phyloP scores from a whole-genome alignment of 306 rosid species.

The Vigna trinervia region DNA sequence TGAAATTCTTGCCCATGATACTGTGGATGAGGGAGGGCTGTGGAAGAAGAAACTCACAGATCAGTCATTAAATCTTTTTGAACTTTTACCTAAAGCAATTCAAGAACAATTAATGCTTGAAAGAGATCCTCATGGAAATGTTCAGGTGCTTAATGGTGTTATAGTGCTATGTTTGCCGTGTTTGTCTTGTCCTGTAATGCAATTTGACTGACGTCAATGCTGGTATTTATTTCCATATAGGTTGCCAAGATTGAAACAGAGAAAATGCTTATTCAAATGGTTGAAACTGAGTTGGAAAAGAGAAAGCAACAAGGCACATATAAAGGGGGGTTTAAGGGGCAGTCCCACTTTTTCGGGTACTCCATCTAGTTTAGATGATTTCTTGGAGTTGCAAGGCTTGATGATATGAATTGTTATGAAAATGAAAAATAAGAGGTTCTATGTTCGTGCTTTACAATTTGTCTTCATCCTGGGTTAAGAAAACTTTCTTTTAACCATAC shows the following conservation, averaged over 20 bases:
- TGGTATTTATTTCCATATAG: slow-evolving; percentile 50
- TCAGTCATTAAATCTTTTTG: slow-evolving; percentile 87
- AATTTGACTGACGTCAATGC: slow-evolving; percentile 28
- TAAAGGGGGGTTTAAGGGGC: slow-evolving; percentile 69
- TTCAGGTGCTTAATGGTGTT: slow-evolving; percentile 68
- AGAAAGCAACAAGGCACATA: slow-evolving; percentile 82
- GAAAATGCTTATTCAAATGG: slow-evolving; percentile 99
- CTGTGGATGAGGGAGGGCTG: slow-evolving; percentile 77
- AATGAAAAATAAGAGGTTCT: background rate
- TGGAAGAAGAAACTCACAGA: slow-evolving; percentile 92
- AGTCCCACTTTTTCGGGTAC: slow-evolving; percentile 99
- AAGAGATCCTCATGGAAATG: slow-evolving; percentile 99
- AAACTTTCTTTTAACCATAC: slow-evolving; percentile 4
- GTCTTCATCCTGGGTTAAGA: background rate
- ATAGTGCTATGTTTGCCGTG: slow-evolving; percentile 32
- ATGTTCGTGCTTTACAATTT: slow-evolving; percentile 14
- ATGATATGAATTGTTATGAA: slow-evolving; percentile 18
- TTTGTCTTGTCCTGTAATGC: slow-evolving; percentile 37
- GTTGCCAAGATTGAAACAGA: slow-evolving; percentile 99
- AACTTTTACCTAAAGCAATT: slow-evolving; percentile 83
- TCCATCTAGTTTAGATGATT: slow-evolving; percentile 28
- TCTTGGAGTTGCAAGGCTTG: slow-evolving; percentile 36
- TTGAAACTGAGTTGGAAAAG: slow-evolving; percentile 91
- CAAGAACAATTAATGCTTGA: slow-evolving; percentile 98
- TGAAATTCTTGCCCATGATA: slow-evolving; percentile 84